phyloP scores from a whole-genome alignment of 129 eudicot species.

The Deinandra increscens region DNA sequence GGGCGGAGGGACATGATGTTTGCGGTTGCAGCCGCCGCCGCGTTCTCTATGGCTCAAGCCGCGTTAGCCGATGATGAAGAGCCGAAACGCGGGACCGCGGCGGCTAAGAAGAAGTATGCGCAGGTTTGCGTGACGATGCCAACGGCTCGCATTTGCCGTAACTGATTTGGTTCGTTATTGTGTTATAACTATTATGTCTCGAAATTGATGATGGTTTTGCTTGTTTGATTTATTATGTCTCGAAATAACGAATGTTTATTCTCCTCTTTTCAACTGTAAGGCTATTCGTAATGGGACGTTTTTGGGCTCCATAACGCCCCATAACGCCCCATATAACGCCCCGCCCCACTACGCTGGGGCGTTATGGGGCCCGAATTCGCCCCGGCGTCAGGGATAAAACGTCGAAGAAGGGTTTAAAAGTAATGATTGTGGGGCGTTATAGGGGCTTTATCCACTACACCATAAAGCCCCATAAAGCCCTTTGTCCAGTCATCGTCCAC shows the following conservation, averaged over 20 bases:
- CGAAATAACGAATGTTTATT: conserved; percentile 26
- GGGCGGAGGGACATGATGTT: conserved; percentile 77
- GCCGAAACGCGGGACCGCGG: conserved; percentile 64
- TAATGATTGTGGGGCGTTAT: too few species aligned
- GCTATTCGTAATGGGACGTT: too few species aligned
- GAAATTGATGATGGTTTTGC: conserved; percentile 25
- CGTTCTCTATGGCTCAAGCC: conserved; percentile 48
- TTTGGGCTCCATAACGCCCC: too few species aligned
- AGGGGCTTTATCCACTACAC: too few species aligned
- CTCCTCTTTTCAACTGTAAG: background rate
- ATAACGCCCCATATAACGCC: too few species aligned
- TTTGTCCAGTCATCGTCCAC: too few species aligned
- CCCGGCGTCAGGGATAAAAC: too few species aligned
- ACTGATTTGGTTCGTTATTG: conserved; percentile 1
- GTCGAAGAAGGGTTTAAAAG: too few species aligned
- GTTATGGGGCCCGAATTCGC: too few species aligned
- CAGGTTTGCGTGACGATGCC: conserved; percentile 74
- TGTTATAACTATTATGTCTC: conserved; percentile 24
- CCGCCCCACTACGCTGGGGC: too few species aligned
- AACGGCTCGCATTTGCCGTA: conserved; percentile 65
- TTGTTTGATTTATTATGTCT: conserved; percentile 21
- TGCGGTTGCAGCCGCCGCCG: conserved; percentile 61
- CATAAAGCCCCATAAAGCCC: too few species aligned
- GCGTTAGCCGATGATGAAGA: conserved; percentile 73
- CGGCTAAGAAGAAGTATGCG: conserved; percentile 88